Conservation (phyloP, 2,329 filamentous ascomycete genomes). For the Colletotrichum limetticola region DNA sequence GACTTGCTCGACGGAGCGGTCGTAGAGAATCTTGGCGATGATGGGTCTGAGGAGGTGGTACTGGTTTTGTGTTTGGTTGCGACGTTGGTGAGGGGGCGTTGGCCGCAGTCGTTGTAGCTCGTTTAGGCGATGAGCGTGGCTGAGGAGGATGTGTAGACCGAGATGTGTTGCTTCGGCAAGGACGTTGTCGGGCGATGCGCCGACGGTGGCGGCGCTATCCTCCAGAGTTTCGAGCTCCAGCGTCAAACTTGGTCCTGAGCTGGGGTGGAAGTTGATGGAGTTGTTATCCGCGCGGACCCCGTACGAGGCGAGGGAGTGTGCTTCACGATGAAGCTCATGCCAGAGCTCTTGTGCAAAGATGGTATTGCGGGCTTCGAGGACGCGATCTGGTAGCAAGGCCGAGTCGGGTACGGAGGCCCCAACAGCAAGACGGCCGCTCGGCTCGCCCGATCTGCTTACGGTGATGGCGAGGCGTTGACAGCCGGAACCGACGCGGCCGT, state of each 20-base stretch:
- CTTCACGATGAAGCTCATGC: constrained; percentile 88
- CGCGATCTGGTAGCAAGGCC: constrained; percentile 71
- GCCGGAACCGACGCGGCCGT: constrained; percentile 61
- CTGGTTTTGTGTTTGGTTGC: constrained; percentile 55
- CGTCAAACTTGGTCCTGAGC: constrained; percentile 66
- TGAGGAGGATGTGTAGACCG: constrained; percentile 79
- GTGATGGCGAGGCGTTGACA: constrained; percentile 75
- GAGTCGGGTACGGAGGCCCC: constrained; percentile 66
- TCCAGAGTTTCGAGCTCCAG: constrained; percentile 67
- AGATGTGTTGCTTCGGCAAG: constrained; percentile 75
- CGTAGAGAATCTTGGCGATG: constrained; percentile 59
- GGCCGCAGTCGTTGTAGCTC: constrained; percentile 75
- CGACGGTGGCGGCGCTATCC: constrained; percentile 40
- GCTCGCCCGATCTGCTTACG: constrained; percentile 65
- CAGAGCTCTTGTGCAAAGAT: constrained; percentile 89
- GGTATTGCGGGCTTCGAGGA: constrained; percentile 81
- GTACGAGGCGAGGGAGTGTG: constrained; percentile 76
- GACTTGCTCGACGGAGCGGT: constrained; percentile 51
- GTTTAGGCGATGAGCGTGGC: constrained; percentile 81
- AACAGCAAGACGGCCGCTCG: constrained; percentile 67
- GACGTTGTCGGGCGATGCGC: constrained; percentile 52
- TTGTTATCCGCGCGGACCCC: constrained; percentile 73
- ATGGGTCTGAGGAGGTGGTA: constrained; percentile 64
- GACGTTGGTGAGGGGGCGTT: constrained; percentile 50
- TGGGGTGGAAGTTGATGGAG: constrained; percentile 65